A percentile compares a stretch with the other conserved stretches of the same genome.
Conservation (phyloP, 257 asterid genomes). For the Catharanthus roseus region DNA sequence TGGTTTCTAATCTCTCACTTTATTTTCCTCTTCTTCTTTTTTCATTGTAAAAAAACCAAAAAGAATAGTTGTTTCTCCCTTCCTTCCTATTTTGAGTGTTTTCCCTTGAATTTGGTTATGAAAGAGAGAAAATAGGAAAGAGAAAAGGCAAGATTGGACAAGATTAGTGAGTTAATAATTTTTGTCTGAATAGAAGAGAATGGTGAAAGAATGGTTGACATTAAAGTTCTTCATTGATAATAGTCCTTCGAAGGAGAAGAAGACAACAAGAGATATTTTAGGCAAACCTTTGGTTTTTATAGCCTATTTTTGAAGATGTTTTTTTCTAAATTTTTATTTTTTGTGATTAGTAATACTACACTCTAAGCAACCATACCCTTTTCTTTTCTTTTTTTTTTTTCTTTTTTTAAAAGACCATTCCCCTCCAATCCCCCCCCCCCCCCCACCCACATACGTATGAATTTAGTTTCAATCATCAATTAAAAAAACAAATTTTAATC, state of each 20-base stretch:
- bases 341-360: no score
- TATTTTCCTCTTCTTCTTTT: slow-evolving; percentile 3
- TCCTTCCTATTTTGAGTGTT: slow-evolving; percentile 15
- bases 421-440: no score
- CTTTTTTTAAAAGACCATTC: no score
- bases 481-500: no score
- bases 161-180: slow-evolving; percentile 8
- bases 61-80: background rate
- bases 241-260: background rate
- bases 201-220: background rate
- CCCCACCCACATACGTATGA: no score
- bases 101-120: slow-evolving; percentile 26
- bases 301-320: no score
- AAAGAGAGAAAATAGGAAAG: slow-evolving; percentile 11
- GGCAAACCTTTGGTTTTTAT: slow-evolving; percentile 10
- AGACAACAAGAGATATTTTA: slow-evolving; percentile 12
- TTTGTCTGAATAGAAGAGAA: slow-evolving; percentile 3
- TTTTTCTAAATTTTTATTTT: no score
- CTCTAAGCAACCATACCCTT: no score
- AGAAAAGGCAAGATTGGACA: slow-evolving; percentile 11
- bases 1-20: background rate
- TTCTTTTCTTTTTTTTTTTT: no score
- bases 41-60: background rate
- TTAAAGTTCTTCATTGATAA: background rate
- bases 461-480: no score